Conservation (phyloP, 805 yeast genomes). For the Scheffersomyces stipitis region DNA sequence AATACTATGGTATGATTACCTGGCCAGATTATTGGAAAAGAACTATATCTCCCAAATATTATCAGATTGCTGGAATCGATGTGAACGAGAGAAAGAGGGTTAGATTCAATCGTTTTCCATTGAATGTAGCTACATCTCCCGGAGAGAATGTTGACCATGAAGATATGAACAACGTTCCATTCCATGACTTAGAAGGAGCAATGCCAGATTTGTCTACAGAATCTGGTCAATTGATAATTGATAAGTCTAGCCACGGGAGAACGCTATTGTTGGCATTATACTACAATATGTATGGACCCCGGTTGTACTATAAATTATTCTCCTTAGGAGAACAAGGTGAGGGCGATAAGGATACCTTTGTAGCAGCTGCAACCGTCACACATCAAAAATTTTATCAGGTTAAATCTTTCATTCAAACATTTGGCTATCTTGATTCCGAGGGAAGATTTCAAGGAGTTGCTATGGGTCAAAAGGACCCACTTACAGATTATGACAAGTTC, state of each 20-base stretch:
- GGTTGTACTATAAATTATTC: conserved; percentile 56
- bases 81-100: conserved; percentile 30
- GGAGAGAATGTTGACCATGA: conserved; percentile 7
- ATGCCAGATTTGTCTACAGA: conserved; percentile 71
- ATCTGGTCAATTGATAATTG: conserved; percentile 64
- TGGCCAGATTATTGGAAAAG: conserved; percentile 48
- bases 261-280: conserved; percentile 60
- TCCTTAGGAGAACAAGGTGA: conserved; percentile 49
- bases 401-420: conserved; percentile 36
- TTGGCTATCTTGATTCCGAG: conserved; percentile 25
- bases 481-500: conserved; percentile 7
- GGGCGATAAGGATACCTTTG: conserved; percentile 22
- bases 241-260: conserved; percentile 56
- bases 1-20: conserved; percentile 33
- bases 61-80: conserved; percentile 31
- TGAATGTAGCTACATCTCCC: conserved; percentile 6
- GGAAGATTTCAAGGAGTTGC: conserved; percentile 34
- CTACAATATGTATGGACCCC: conserved; percentile 66
- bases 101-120: conserved; percentile 24
- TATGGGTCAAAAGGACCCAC: conserved; percentile 14
- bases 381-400: conserved; percentile 26
- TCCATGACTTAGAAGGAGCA: conserved; percentile 66
- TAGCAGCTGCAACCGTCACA: conserved; percentile 17
- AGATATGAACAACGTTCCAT: conserved; percentile 33
- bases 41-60: conserved; percentile 34